Conservation (phyloP, 306 rosid genomes). For the Canavalia gladiata region DNA sequence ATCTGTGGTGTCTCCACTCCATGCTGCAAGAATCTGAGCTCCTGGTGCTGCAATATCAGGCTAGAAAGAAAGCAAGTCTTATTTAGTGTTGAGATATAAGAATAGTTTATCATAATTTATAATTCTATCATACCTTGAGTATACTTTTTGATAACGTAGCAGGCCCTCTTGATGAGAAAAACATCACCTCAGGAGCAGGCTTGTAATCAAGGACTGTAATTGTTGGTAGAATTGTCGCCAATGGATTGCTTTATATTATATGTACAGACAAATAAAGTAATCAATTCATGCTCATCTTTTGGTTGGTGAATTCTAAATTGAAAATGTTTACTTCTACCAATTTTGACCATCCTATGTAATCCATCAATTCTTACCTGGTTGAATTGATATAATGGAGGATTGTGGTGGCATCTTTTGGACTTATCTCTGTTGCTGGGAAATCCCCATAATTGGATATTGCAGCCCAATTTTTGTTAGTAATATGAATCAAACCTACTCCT, state of each 20-base stretch:
- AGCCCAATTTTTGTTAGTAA: slow-evolving; percentile 43
- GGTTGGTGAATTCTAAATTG: not conserved
- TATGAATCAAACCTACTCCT: slow-evolving; percentile 67
- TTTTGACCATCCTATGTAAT: not conserved
- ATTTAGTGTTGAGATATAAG: not conserved
- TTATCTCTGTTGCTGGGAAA: slow-evolving; percentile 63
- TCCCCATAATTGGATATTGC: slow-evolving; percentile 39
- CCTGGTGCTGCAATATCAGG: slow-evolving; percentile 97
- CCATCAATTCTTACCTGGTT: slow-evolving; percentile 57
- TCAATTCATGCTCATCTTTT: too few relatives aligned
- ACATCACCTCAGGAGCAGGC: slow-evolving; percentile 76
- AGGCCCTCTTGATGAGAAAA: slow-evolving; percentile 89
- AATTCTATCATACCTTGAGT: slow-evolving; percentile 61
- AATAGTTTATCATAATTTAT: not conserved
- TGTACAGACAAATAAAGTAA: not conserved
- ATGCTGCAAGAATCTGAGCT: slow-evolving; percentile 85
- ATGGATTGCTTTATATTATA: slow-evolving; percentile 62
- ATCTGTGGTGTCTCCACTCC: slow-evolving; percentile 50
- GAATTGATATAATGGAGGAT: slow-evolving; percentile 73
- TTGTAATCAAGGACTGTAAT: slow-evolving; percentile 57
- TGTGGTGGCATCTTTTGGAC: slow-evolving; percentile 52
- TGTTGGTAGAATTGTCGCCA: slow-evolving; percentile 77
- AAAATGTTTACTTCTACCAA: not conserved
- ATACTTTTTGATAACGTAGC: slow-evolving; percentile 61
- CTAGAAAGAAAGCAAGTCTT: slow-evolving; percentile 53